These are phyloP conservation scores for Apophysomyces elegans DNA, from an alignment of 371 early-diverging fungal species.

Conservation along the genomic window DNA sequence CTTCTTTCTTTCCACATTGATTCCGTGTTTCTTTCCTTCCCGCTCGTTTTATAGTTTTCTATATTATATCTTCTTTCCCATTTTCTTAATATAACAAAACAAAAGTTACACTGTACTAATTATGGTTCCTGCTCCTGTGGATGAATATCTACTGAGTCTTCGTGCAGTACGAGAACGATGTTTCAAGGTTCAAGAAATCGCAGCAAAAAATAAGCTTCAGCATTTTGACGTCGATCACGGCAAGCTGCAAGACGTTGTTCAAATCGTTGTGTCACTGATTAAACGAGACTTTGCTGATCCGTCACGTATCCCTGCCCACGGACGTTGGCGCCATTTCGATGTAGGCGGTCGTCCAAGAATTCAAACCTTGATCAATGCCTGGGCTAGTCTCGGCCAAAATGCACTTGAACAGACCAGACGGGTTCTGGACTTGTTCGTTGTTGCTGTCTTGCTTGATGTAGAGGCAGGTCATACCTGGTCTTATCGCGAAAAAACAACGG, in stretches of 20 bases:
- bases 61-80: neutral
- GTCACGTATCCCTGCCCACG: slow-evolving; percentile 78
- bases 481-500: slow-evolving; percentile 64
- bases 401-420: slow-evolving; percentile 71
- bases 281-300: slow-evolving; percentile 71
- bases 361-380: slow-evolving; percentile 56
- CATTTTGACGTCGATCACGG: slow-evolving; percentile 77
- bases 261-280: slow-evolving; percentile 73
- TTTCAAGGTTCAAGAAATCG: slow-evolving; percentile 67
- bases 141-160: slow-evolving; percentile 71
- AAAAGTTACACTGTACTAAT: neutral
- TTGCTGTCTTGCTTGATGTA: slow-evolving; percentile 89
- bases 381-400: slow-evolving; percentile 49
- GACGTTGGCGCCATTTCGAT: slow-evolving; percentile 91
- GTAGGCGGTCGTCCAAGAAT: slow-evolving; percentile 64
- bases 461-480: slow-evolving; percentile 86
- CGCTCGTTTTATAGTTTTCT: neutral
- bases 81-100: slow-evolving; percentile 4
- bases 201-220: slow-evolving; percentile 53
- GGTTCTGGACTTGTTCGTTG: slow-evolving; percentile 82
- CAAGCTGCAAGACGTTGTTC: slow-evolving; percentile 72
- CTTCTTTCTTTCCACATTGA: neutral
- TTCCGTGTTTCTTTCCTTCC: slow-evolving; percentile 5
- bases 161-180: slow-evolving; percentile 80
- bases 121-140: slow-evolving; percentile 25